Percentiles rank a stretch among this genome's conserved stretches.
Evolutionary conservation across 2,329 filamentous ascomycete genomes (phyloP).

Genomic region (Myriosclerotinia scirpicola): DNA sequence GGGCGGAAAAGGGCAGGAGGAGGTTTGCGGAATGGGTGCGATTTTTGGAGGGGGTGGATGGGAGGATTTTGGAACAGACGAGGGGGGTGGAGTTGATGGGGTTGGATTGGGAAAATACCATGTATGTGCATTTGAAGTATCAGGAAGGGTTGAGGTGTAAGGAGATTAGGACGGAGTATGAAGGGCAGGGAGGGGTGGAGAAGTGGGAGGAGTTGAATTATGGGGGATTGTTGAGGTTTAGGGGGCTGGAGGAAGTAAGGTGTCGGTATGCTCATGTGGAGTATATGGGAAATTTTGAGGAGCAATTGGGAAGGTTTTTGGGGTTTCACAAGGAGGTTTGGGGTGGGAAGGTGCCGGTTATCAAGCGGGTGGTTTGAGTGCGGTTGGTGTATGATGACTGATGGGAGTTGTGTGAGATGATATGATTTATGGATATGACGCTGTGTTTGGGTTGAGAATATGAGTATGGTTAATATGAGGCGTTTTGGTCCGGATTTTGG

Average conservation of each 20-base stretch:
- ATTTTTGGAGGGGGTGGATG: not conserved
- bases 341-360: not conserved
- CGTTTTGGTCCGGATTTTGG: not conserved
- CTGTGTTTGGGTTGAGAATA: too few species aligned
- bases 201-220: slow-evolving; percentile 16
- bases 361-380: not conserved
- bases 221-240: slow-evolving; percentile 3
- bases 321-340: slow-evolving; percentile 11
- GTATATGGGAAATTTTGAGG: slow-evolving; percentile 21
- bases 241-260: not conserved
- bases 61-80: not conserved
- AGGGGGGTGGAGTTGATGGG: not conserved
- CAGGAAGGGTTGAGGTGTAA: slow-evolving; percentile 13
- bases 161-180: slow-evolving; percentile 5
- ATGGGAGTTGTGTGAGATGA: not conserved
- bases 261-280: slow-evolving; percentile 17
- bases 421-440: not conserved
- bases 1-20: not conserved
- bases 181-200: slow-evolving; percentile 14
- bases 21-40: slow-evolving; percentile 9
- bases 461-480: not conserved
- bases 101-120: slow-evolving; percentile 18
- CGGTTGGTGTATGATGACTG: too few species aligned
- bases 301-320: slow-evolving; percentile 13
- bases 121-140: slow-evolving; percentile 19